Conservation (phyloP, 2,329 filamentous ascomycete genomes). For the Penicillium sp. region DNA sequence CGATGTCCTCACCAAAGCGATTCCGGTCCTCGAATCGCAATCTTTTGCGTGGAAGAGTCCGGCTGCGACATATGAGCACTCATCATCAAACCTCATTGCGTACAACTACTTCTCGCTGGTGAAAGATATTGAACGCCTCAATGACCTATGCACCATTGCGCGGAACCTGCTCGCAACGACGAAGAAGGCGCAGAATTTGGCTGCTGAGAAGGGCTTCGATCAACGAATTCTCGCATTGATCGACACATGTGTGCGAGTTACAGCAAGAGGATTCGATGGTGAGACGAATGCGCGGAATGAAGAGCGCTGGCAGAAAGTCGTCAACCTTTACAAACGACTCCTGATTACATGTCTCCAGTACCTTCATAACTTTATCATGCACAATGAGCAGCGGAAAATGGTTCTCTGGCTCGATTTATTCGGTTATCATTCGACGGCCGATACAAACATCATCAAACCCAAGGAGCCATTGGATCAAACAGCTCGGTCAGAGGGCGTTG, state of each 20-base stretch:
- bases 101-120: slow-evolving; percentile 58
- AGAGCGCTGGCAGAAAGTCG: slow-evolving; percentile 64
- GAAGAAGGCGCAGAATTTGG: slow-evolving; percentile 61
- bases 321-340: slow-evolving; percentile 64
- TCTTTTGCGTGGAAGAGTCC: slow-evolving; percentile 62
- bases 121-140: slow-evolving; percentile 62
- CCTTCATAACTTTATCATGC: slow-evolving; percentile 64
- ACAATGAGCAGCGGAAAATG: slow-evolving; percentile 64
- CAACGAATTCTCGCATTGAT: slow-evolving; percentile 61
- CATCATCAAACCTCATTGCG: slow-evolving; percentile 61
- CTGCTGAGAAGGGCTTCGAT: slow-evolving; percentile 59
- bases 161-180: slow-evolving; percentile 62
- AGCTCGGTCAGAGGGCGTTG: slow-evolving; percentile 38
- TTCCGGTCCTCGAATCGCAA: slow-evolving; percentile 60
- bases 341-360: slow-evolving; percentile 66
- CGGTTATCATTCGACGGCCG: slow-evolving; percentile 53
- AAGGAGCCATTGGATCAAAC: slow-evolving; percentile 42
- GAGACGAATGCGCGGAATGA: slow-evolving; percentile 61
- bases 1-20: slow-evolving; percentile 57
- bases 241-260: slow-evolving; percentile 63
- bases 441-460: slow-evolving; percentile 46
- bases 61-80: slow-evolving; percentile 56
- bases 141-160: slow-evolving; percentile 61
- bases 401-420: slow-evolving; percentile 66
- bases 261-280: slow-evolving; percentile 63